These are phyloP conservation scores for Ormosia emarginata DNA, from an alignment of 306 rosid species.

Conservation along the genomic window DNA sequence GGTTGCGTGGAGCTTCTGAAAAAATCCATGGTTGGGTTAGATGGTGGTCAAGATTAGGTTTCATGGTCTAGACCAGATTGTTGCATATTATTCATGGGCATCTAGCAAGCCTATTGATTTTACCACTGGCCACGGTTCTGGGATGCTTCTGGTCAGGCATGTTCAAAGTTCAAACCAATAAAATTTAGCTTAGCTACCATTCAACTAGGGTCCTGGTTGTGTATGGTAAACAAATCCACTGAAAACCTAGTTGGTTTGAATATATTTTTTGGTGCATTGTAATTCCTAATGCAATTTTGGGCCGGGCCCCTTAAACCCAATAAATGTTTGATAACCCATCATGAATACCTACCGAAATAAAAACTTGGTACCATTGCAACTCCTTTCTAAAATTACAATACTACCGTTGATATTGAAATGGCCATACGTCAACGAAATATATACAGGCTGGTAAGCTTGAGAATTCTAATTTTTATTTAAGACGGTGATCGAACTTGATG, in stretches of 20 bases:
- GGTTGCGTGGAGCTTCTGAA: neutral
- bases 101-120: neutral
- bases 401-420: neutral
- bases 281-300: no score
- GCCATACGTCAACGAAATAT: neutral
- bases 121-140: neutral
- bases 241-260: neutral
- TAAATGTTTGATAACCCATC: no score
- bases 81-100: neutral
- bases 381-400: neutral
- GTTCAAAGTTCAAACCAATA: neutral
- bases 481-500: neutral
- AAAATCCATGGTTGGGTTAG: neutral
- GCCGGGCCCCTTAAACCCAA: no score
- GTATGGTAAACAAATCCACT: neutral
- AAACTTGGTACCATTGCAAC: neutral
- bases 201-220: neutral
- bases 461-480: neutral
- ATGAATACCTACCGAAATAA: no score
- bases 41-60: neutral
- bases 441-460: neutral
- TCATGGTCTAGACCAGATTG: neutral
- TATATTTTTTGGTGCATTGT: no score
- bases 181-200: constrained; percentile 8
- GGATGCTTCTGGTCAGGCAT: neutral